Evolutionary conservation across 1,284 basidiomycete genomes (phyloP), one percentile per base, ranked within the genome.

Genomic region (Rhodotorula sp.): DNA sequence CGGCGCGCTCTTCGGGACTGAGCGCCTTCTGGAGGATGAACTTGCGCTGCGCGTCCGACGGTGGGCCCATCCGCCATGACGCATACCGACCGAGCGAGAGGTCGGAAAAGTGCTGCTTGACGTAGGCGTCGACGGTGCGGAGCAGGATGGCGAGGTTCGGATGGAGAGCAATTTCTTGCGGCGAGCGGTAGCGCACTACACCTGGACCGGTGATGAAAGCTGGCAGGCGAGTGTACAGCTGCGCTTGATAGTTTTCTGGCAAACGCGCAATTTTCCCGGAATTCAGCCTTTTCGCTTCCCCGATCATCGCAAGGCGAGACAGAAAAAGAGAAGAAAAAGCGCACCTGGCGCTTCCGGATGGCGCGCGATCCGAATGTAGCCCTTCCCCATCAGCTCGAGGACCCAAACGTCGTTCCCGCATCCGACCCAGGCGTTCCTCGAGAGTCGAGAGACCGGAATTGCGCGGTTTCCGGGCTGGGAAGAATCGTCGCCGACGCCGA

Each of bases 401-500:
- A 96, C 85, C 79, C 90, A 92, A 12, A 86, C 80, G 30, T 88
- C 84, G 5, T 83, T 83, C 0, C 93, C 92, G 76, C 91, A 93
- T 15, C 87, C 87, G 6, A 96, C 89, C 95, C 94, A 93, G 0
- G 88, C 86, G 75, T 75, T 86, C 22, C 59, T 42, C 17, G 63
- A 65, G n/a, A 70, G 6, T 4, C 57, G 44, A 26, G 26, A 42
- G 20, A 73, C 17, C 6, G 44, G 33, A 12, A 29, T n/a, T 24
- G 10, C 37, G 37, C 37, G 33, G 33, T 33, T 7, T 33, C 33
- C 33, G 6, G 33, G 33, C 33, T 33, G 33, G 33, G 33, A 33
- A 33, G 33, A 33, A 22, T 22, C 42, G 46, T 29, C 22, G 30
- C 42, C 54, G 8, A n/a, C 4, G 46, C 54, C 8, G 37, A 18